Evolutionary conservation across 352 stramenopile species (phyloP), one percentile per base, ranked within the genome.

Genomic region (Peronospora farinosa): DNA sequence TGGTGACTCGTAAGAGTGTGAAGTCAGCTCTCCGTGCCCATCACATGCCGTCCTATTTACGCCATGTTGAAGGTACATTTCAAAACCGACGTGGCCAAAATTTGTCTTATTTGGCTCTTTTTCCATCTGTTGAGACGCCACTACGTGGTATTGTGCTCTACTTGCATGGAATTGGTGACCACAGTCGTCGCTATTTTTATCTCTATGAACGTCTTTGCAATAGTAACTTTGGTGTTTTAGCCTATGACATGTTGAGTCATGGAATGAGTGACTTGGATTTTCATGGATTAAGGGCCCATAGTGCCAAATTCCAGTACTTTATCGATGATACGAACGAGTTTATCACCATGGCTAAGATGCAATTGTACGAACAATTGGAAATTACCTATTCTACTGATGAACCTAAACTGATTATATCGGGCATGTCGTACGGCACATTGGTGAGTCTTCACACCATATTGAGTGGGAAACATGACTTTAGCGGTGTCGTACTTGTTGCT

Each of bases 351-450:
- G 59, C 64, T 10, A 74, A 77, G 52, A 33, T 53, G n/a, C 19
- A 65, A 11, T 16, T 79, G 25, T 57, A 74, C 15, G 53, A 63
- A 12, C 30, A 60, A 33, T 41, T 67, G 43, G 12, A 30, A 28
- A 7, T 56, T 16, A 7, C 15, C 0, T 15, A 16, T 15, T 15
- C 15, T 10, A 32, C 27, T 4, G n/a, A 36, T 5, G 33, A 57
- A 41, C 58, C 62, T 46, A 72, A 74, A 49, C 44, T 85, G 4
- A 51, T 80, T 28, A 56, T 88, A 39, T 70, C 78, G 38, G 77
- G 77, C 35, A 84, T 86, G 56, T 83, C 69, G 8, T 88, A 78
- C 45, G n/a, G n/a, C n/a, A n/a, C n/a, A n/a, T n/a, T n/a, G n/a
- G n/a, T n/a, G 28, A 69, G 71, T 37, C 40, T 83, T 13, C 70